Evolutionary conservation across 305 asterid genomes (phyloP).

Genomic region (Solanum hybrid): DNA sequence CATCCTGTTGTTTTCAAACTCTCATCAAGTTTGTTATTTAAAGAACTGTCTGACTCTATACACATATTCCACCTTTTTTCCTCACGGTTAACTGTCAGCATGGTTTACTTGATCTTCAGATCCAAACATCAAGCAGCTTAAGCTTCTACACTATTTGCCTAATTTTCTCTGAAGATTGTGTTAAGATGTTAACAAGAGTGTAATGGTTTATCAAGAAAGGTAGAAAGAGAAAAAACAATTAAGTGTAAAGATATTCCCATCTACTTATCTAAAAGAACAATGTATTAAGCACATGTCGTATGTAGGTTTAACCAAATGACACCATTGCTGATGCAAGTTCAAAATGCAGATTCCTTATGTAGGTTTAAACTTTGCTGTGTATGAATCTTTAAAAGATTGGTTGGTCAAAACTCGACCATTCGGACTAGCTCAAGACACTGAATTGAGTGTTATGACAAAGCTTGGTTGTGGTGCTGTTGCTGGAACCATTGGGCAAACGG

Average conservation of each 20-base stretch:
- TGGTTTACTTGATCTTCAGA: not conserved
- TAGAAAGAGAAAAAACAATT: not conserved
- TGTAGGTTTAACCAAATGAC: not conserved
- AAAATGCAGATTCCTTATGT: conserved; percentile 29
- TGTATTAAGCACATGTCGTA: not conserved
- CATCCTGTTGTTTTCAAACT: not conserved
- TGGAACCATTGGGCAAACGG: conserved; percentile 29
- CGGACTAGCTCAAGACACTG: conserved; percentile 16
- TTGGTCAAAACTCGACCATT: conserved; percentile 17
- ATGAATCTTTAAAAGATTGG: conserved; percentile 29
- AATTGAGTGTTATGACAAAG: conserved; percentile 22
- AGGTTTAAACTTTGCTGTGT: conserved; percentile 29
- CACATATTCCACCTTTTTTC: not conserved
- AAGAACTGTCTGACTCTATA: not conserved
- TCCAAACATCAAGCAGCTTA: not conserved
- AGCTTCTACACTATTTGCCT: not conserved
- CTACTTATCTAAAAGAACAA: not conserved
- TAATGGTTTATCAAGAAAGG: not conserved
- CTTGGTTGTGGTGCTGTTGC: conserved; percentile 35
- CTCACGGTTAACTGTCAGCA: not conserved
- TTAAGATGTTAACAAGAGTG: not conserved
- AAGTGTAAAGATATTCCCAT: not conserved
- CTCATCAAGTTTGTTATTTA: not conserved
- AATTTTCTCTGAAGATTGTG: not conserved
- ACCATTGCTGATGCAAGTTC: conserved; percentile 1